phyloP scores from a whole-genome alignment of 495 filamentous ascomycete species.

The Aspergillus conjunctus region DNA sequence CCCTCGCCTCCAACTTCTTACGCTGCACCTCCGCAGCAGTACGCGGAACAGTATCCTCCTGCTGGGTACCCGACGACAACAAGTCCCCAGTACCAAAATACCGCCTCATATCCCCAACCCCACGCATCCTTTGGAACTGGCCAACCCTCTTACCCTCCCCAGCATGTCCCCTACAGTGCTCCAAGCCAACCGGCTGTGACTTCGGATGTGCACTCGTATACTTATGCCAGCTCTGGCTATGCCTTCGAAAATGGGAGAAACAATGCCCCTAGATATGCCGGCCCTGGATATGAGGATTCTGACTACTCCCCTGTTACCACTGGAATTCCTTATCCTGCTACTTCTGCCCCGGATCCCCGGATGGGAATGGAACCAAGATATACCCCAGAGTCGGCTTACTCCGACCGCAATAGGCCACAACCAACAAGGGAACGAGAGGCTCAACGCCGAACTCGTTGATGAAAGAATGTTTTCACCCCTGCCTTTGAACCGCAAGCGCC shows the following conservation, averaged over 20 bases:
- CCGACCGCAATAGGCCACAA: constrained; percentile 48
- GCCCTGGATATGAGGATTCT: constrained; percentile 50
- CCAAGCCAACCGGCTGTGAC: constrained; percentile 42
- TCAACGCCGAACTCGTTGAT: constrained; percentile 44
- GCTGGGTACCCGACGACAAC: constrained; percentile 40
- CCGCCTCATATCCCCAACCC: constrained; percentile 40
- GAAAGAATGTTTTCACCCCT: constrained; percentile 22
- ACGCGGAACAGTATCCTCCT: constrained; percentile 43
- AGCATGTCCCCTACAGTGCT: constrained; percentile 43
- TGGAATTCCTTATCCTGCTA: constrained; percentile 48
- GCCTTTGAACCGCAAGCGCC: constrained; percentile 11
- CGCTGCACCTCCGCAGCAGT: constrained; percentile 40
- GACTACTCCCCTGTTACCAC: constrained; percentile 50
- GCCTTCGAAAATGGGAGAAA: constrained; percentile 46
- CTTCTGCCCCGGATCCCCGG: constrained; percentile 49
- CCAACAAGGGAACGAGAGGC: constrained; percentile 45
- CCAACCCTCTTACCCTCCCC: constrained; percentile 40
- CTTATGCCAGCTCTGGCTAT: constrained; percentile 43
- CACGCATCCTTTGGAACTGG: constrained; percentile 44
- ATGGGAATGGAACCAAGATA: constrained; percentile 55
- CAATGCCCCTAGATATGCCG: constrained; percentile 51
- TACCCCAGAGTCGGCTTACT: constrained; percentile 42
- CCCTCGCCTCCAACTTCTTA: constrained; percentile 46
- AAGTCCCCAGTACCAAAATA: constrained; percentile 39
- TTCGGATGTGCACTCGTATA: constrained; percentile 47